These are phyloP conservation scores for Amaranthus cruentus DNA, from an alignment of 148 eudicot species.

Conservation along the genomic window DNA sequence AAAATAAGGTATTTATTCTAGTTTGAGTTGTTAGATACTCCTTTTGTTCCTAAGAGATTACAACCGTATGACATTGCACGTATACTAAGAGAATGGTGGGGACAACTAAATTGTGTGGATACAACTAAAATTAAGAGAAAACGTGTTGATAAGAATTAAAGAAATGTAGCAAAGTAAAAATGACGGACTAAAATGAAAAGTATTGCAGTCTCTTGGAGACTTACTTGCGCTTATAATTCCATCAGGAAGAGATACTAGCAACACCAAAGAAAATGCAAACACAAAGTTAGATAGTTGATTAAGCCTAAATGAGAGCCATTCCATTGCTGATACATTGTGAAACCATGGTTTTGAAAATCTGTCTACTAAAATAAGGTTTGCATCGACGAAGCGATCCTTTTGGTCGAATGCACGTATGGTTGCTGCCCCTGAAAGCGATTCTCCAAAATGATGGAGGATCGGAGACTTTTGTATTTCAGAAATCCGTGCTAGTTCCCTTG, in stretches of 20 bases:
- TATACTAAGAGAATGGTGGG: too few species aligned
- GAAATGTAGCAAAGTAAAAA: too few species aligned
- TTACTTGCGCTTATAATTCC: conserved; percentile 93
- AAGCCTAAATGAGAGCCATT: conserved; percentile 96
- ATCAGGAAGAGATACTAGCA: conserved; percentile 93
- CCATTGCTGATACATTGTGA: conserved; percentile 94
- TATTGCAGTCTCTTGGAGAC: conserved; percentile 9
- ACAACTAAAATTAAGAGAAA: too few species aligned
- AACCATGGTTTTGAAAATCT: conserved; percentile 87
- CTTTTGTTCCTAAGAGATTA: too few species aligned
- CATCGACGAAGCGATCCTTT: conserved; percentile 52
- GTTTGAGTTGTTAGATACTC: background rate
- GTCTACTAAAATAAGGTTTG: conserved; percentile 72
- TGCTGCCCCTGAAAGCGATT: conserved; percentile 97
- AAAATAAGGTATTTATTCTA: background rate
- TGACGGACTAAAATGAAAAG: too few species aligned
- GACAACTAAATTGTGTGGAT: too few species aligned
- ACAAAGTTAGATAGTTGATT: conserved; percentile 95
- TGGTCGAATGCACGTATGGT: conserved; percentile 92
- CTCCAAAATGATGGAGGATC: conserved; percentile 94
- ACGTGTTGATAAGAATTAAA: too few species aligned
- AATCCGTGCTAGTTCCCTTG: conserved; percentile 88
- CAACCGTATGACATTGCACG: too few species aligned
- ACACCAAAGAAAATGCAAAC: conserved; percentile 79
- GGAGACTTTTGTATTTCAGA: conserved; percentile 90